These are phyloP conservation scores for Moringa oleifera DNA, from an alignment of 345 rosid species.

Conservation along the genomic window DNA sequence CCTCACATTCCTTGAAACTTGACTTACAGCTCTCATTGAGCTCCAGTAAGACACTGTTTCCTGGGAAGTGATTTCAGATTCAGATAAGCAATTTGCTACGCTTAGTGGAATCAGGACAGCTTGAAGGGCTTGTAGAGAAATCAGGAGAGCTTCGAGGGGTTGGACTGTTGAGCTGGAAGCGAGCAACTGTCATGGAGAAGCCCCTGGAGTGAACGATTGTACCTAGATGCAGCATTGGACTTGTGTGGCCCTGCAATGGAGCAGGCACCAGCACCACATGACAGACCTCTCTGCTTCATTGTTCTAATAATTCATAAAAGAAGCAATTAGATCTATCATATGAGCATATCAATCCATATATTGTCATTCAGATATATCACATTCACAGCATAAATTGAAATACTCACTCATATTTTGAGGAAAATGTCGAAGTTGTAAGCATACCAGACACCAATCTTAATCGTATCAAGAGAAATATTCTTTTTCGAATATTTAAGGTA, in stretches of 20 bases:
- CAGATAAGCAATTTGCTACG: constrained; percentile 30
- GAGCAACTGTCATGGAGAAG: constrained; percentile 52
- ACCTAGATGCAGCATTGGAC: constrained; percentile 66
- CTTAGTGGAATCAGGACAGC: constrained; percentile 38
- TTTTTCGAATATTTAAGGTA: too few relatives aligned
- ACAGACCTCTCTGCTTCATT: too few relatives aligned
- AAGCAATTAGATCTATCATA: too few relatives aligned
- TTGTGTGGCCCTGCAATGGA: constrained; percentile 68
- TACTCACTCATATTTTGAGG: too few relatives aligned
- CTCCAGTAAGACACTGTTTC: constrained; percentile 13
- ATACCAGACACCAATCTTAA: too few relatives aligned
- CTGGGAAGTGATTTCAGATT: constrained; percentile 12
- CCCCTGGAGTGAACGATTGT: constrained; percentile 48
- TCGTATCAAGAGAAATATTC: too few relatives aligned
- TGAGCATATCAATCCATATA: too few relatives aligned
- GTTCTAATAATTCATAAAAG: too few relatives aligned
- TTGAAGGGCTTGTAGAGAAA: constrained; percentile 27
- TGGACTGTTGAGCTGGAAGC: constrained; percentile 34
- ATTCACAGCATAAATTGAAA: too few relatives aligned
- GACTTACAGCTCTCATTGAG: constrained; percentile 34
- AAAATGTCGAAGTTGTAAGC: too few relatives aligned
- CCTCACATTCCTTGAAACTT: constrained; percentile 26
- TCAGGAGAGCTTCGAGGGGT: constrained; percentile 13
- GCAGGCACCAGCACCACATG: constrained; percentile 45
- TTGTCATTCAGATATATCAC: too few relatives aligned